These are phyloP conservation scores for Chaetomium globosum DNA, from an alignment of 2,329 filamentous ascomycete species.

Conservation along the genomic window DNA sequence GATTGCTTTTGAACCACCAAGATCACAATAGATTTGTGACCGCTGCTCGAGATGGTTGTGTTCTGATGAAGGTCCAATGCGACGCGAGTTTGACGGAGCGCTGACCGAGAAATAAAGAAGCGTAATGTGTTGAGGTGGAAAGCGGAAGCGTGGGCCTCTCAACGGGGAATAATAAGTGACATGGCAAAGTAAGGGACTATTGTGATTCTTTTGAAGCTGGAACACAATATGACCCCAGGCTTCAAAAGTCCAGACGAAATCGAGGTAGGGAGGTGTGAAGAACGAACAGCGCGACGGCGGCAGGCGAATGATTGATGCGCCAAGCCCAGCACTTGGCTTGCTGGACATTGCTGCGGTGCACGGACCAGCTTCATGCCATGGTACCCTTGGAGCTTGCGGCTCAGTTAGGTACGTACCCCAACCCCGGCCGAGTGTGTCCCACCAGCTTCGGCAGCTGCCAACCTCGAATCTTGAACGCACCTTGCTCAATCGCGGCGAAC, in stretches of 20 bases:
- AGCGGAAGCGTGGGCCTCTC: constrained; percentile 28
- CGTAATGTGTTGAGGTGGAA: neutral
- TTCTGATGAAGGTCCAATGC: neutral
- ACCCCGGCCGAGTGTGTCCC: constrained; percentile 22
- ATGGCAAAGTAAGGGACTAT: constrained; percentile 22
- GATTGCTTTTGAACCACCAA: neutral
- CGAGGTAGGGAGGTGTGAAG: neutral
- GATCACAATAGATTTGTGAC: neutral
- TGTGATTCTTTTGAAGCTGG: constrained; percentile 9
- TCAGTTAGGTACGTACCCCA: constrained; percentile 22
- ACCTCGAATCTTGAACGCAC: constrained; percentile 14
- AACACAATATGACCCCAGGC: constrained; percentile 12
- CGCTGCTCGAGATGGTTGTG: neutral
- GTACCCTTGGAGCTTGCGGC: neutral
- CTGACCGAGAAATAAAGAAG: neutral
- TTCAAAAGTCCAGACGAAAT: neutral
- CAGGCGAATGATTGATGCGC: neutral
- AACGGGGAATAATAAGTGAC: constrained; percentile 22
- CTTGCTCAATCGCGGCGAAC: constrained; percentile 20
- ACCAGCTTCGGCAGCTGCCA: constrained; percentile 1
- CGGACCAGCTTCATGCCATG: constrained; percentile 2
- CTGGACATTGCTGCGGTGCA: constrained; percentile 18
- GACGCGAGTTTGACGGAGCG: constrained; percentile 6
- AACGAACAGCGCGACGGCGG: neutral
- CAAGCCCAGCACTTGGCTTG: constrained; percentile 27